Percentiles rank a stretch among this genome's conserved stretches.
These are phyloP conservation scores for Auriscalpium orientale DNA, from an alignment of 768 basidiomycete genomes.

Conservation along the genomic window DNA sequence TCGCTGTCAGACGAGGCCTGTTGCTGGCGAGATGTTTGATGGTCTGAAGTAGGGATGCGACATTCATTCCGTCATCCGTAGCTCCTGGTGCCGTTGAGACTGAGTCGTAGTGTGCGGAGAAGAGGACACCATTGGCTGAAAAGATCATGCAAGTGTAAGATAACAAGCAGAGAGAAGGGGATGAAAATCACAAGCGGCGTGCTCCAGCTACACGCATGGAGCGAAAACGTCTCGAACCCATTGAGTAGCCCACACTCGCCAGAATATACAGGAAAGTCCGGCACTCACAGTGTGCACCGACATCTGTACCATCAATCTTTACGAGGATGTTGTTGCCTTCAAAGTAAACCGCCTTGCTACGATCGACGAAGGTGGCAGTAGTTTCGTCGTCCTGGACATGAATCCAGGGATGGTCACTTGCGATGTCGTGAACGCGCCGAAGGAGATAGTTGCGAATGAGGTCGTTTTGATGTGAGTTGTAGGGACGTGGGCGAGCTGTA, in stretches of 20 bases:
- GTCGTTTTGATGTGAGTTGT: constrained; percentile 73
- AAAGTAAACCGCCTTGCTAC: constrained; percentile 37
- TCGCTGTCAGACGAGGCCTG: constrained; percentile 48
- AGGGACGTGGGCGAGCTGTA: constrained; percentile 65
- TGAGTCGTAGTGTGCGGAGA: constrained; percentile 80
- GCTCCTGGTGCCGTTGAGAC: constrained; percentile 70
- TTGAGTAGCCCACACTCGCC: neutral
- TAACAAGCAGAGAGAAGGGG: too few relatives aligned
- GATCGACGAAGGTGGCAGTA: constrained; percentile 35
- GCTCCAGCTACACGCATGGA: neutral
- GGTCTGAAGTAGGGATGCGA: constrained; percentile 59
- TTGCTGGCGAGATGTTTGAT: constrained; percentile 37
- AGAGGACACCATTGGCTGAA: constrained; percentile 43
- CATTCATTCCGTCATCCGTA: constrained; percentile 74
- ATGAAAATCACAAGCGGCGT: neutral
- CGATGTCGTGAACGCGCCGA: constrained; percentile 40
- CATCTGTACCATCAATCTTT: constrained; percentile 48
- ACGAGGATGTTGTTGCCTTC: constrained; percentile 64
- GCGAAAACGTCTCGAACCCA: neutral
- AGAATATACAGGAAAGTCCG: neutral
- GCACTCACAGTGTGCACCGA: constrained; percentile 23
- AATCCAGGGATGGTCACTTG: constrained; percentile 36
- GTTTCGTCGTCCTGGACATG: constrained; percentile 43
- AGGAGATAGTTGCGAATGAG: constrained; percentile 54
- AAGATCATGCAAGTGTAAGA: neutral